Base-by-base conservation (phyloP, 2,329 filamentous ascomycete species). In the Calonectria pseudoturangicola region DNA sequence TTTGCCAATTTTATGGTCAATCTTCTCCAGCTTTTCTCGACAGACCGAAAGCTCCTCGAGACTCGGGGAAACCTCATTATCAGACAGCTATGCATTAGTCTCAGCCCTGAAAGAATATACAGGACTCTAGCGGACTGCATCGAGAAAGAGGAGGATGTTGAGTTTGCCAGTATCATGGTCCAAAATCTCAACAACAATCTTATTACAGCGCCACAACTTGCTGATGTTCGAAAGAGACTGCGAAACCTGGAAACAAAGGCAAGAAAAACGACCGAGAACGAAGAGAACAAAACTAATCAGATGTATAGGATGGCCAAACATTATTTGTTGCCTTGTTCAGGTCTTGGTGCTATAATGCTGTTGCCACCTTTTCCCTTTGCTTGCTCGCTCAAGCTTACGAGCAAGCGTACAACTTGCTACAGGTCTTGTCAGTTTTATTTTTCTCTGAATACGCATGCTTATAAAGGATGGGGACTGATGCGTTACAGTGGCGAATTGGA, bases 111-210 rank as follows among this genome's bases (percentile, higher is more conserved):
- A 83, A 92, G 96, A 56, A 99, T 99, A 71, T 99, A 98, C 81
- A 92, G 97, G 39, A 98, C 95, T 2, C 88, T 99, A 75, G 97
- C 97, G 30, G 97, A 99, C 79, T 98, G 97, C 78, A 94, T 99
- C 12, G 97, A 98, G 83, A 98, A 96, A 81, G 97, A 99, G 83
- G 97, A 98, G 85, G 97, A 99, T 82, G 92, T 99, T 50, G 97
- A 99, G 83, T 99, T 99, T 84, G 96, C 97, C 18, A 98, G 96
- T 82, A 98, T 99, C 79, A 99, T 99, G 97, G 95, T 99, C 36
- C 97, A 99, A 83, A 98, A 98, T 80, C 89, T 99, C 66, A 99
- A 99, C 86, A 99, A 99, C 84, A 99, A 99, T 80, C 92, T 99
- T 68, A 98, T 99, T 76, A 99, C 97, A 2, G 97, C 97, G 0